Base-by-base conservation (phyloP, 2,329 filamentous ascomycete species). In the Colletotrichum nymphaeae region DNA sequence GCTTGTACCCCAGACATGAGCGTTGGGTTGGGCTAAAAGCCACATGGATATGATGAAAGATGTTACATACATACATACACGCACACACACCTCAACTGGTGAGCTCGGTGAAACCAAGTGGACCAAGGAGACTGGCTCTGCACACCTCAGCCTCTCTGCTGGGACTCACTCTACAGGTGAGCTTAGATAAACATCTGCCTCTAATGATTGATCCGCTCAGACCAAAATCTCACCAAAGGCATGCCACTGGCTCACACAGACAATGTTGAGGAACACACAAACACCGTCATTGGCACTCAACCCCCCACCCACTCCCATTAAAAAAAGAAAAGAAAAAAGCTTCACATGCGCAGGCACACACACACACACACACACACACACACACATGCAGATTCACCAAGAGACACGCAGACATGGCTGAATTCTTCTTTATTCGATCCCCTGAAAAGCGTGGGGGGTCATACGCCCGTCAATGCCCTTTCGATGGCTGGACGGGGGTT, bases 251-350 rank as follows among this genome's bases (percentile, higher is more conserved):
- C 46, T 35, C 28, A 53, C 69, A 62, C 63, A 52, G 69, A 71
- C 63, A 49, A 37, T 68, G 63, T 67, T 71, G 69, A 62, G 69
- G 30, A 28, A 32, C 63, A 66, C 63, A 67, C 26, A 30, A 30
- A 32, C 46, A 24, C 52, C 53, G 16, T 53, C 56, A 24, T 32
- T 60, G 46, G 8, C 11, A 22, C 19, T 28, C 24, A 11, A 11
- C 37, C 37, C 37, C 37, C 37, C 37, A 42, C 37, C 37, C 37
- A 5, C 37, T 42, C 37, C 16, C 42, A n/a, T n/a, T n/a, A n/a
- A n/a, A 49, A n/a, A 49, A 49, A 3, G 4, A n/a, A 49, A 49
- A n/a, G 3, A n/a, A 46, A 49, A 49, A 49, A 4, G 37, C 19
- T 42, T 42, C 37, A 42, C 37, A 42, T 42, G 37, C 42, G 8